Percentiles rank a stretch among this genome's conserved stretches.
phyloP scores from a whole-genome alignment of 768 basidiomycete genomes.

The Nidularia sp. region DNA sequence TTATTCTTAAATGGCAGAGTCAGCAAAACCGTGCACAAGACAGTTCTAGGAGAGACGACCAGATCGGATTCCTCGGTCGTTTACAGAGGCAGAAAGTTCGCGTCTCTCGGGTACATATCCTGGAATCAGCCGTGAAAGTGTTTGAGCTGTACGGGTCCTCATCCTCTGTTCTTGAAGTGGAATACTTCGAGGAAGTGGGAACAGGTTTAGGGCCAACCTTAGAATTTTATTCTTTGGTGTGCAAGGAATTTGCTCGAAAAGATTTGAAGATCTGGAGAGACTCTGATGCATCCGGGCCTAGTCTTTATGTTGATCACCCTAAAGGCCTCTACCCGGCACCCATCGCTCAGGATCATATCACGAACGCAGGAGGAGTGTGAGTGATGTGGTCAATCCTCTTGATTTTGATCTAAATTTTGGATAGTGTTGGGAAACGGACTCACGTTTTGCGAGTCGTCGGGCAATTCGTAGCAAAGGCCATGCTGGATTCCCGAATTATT shows the following conservation, averaged over 20 bases:
- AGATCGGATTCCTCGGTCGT: slow-evolving; percentile 88
- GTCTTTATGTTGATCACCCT: slow-evolving; percentile 80
- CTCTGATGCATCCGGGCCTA: slow-evolving; percentile 57
- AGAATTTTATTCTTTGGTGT: slow-evolving; percentile 98
- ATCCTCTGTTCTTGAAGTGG: slow-evolving; percentile 91
- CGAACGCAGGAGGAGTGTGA: slow-evolving; percentile 72
- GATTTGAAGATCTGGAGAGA: slow-evolving; percentile 92
- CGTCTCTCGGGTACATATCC: slow-evolving; percentile 89
- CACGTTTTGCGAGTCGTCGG: slow-evolving; percentile 89
- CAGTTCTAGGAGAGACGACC: slow-evolving; percentile 80
- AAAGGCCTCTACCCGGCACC: slow-evolving; percentile 88
- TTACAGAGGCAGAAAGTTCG: slow-evolving; percentile 95
- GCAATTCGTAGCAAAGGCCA: slow-evolving; percentile 94
- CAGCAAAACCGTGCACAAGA: slow-evolving; percentile 80
- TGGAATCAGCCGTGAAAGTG: slow-evolving; percentile 95
- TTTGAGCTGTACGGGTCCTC: slow-evolving; percentile 96
- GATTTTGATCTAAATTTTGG: not conserved
- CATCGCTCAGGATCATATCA: slow-evolving; percentile 62
- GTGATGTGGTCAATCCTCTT: slow-evolving; percentile 16
- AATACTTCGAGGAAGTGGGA: slow-evolving; percentile 98
- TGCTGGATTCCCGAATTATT: slow-evolving; percentile 96
- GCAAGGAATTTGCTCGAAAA: slow-evolving; percentile 88
- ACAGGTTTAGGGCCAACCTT: slow-evolving; percentile 96
- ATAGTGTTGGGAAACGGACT: slow-evolving; percentile 62
- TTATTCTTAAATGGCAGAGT: slow-evolving; percentile 93